Evolutionary conservation across 2,329 filamentous ascomycete species (phyloP).

Genomic region (Cercospora sojina): DNA sequence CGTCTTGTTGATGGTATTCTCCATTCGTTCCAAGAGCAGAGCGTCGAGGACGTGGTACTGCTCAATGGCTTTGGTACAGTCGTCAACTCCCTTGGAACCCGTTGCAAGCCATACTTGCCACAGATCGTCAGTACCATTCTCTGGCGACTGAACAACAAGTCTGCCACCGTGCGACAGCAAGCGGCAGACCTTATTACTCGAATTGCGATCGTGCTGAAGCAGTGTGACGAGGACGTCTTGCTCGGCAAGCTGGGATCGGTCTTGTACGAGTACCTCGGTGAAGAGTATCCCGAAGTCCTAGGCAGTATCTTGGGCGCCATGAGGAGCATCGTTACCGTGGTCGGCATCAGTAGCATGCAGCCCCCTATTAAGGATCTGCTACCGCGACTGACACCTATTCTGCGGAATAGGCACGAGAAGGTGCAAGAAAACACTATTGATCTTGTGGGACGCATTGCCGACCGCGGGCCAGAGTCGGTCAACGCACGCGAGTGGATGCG

Average conservation of each 20-base stretch:
- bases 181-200: constrained; percentile 94
- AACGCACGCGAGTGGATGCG: constrained; percentile 99
- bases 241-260: constrained; percentile 95
- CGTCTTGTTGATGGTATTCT: constrained; percentile 92
- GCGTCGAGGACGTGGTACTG: constrained; percentile 91
- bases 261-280: constrained; percentile 95
- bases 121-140: constrained; percentile 97
- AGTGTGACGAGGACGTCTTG: constrained; percentile 91
- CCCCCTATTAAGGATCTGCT: constrained; percentile 95
- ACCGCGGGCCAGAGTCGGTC: constrained; percentile 92
- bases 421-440: constrained; percentile 99
- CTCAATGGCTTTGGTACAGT: constrained; percentile 97
- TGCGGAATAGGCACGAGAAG: constrained; percentile 97
- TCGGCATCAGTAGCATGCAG: constrained; percentile 97
- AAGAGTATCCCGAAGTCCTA: constrained; percentile 96
- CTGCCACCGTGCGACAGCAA: constrained; percentile 92
- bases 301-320: constrained; percentile 94
- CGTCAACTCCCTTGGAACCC: constrained; percentile 87
- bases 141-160: constrained; percentile 97
- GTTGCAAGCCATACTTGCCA: constrained; percentile 93
- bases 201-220: constrained; percentile 98
- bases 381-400: constrained; percentile 92
- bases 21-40: constrained; percentile 96
- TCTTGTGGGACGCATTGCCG: constrained; percentile 93
- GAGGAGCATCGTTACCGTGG: constrained; percentile 93